phyloP scores from a whole-genome alignment of 2,329 filamentous ascomycete genomes.

The Lachnellula arida region DNA sequence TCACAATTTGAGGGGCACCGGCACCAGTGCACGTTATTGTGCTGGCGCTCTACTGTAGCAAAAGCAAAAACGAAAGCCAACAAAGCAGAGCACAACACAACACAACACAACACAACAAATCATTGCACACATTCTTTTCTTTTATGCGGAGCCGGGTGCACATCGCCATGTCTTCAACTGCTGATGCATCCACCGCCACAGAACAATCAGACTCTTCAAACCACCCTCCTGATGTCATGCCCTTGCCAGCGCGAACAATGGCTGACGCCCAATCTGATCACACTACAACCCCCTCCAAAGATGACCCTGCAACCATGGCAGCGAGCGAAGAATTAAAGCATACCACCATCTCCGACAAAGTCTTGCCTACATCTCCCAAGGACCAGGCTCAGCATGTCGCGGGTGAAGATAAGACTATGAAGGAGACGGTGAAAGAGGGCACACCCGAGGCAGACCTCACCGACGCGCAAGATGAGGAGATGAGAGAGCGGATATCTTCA shows the following conservation, averaged over 20 bases:
- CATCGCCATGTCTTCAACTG: constrained; percentile 20
- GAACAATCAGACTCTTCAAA: constrained; percentile 9
- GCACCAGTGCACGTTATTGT: not conserved
- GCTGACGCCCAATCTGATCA: constrained; percentile 15
- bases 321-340: constrained; percentile 61
- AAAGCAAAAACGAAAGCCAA: not conserved
- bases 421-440: constrained; percentile 18
- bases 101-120: not conserved
- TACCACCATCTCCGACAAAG: constrained; percentile 55
- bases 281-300: constrained; percentile 27
- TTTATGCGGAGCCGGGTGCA: constrained; percentile 13
- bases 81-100: not conserved
- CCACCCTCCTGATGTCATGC: constrained; percentile 17
- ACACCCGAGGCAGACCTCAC: constrained; percentile 34
- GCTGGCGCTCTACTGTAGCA: no score
- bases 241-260: constrained; percentile 24
- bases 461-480: constrained; percentile 36
- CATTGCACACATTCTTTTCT: not conserved
- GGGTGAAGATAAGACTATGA: constrained; percentile 29
- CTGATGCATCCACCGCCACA: constrained; percentile 11
- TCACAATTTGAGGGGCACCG: not conserved
- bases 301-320: constrained; percentile 60
- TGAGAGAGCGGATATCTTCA: constrained; percentile 49
- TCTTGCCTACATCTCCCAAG: constrained; percentile 16
- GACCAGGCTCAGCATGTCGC: constrained; percentile 26